Evolutionary conservation across 1,284 basidiomycete species (phyloP), one percentile per base, ranked within the genome.

Genomic region (Flammula alnicola): DNA sequence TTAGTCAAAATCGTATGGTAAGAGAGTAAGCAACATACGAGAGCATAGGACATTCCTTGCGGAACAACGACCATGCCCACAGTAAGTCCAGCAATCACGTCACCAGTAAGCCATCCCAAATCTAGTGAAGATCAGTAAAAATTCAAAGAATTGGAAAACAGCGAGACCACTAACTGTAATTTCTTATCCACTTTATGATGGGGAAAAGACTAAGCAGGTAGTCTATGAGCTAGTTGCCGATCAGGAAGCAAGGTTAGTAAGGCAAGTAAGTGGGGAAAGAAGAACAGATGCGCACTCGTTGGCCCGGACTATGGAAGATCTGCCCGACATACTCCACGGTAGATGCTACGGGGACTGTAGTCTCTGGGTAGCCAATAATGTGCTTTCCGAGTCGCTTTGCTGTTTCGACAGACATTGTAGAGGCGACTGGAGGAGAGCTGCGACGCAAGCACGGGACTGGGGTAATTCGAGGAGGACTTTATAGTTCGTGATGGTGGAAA

Each of bases 61-160:
- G 94, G 94, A 7, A 96, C 92, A 20, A 95, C 75, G 5, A 97
- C 94, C 59, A 95, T 86, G 30, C 94, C 94, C 54, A 96, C 93
- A 0, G 94, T 97, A 38, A 96, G 71, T 47, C 93, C 89, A 47
- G 94, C 93, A 58, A 97, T 84, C 23, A 95, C 63, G 70, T 97
- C 94, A 40, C 93, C 87, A 16, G 77, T 77, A 3, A 86, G 64
- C 89, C 88, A 91, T 25, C 81, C 83, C 32, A 82, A 49, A 66
- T 92, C 87, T 88, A 55, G 33, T 29, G 40, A 36, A 26, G 16
- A 22, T 46, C 47, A 48, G 47, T 51, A 37, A 51, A 46, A 35
- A 41, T 19, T 25, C 26, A 5, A 37, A n/a, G 14, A 31, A 41
- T 12, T 26, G 54, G 66, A 36, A 14, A 31, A 19, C 5, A 35